Percentiles rank a stretch among this genome's conserved stretches.
Evolutionary conservation across 169 alveolate species (phyloP).

Genomic region (Plasmodium gonderi): DNA sequence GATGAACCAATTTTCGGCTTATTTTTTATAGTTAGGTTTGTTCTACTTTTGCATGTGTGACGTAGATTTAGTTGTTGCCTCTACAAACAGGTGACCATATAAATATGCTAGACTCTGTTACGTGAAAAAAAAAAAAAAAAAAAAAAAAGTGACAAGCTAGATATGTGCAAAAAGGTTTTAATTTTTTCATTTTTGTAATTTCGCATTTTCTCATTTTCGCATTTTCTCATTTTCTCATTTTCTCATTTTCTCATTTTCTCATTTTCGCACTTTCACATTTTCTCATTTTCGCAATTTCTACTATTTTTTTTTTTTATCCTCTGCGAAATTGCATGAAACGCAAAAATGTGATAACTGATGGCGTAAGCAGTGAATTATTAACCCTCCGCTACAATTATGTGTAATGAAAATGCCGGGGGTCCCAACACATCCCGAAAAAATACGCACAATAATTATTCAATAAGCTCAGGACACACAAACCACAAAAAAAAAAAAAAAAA

Average conservation of each 20-base stretch:
- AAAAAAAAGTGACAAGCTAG: conserved; percentile 4
- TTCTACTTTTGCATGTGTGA: neutral
- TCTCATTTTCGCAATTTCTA: neutral
- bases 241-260: neutral
- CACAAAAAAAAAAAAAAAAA: neutral
- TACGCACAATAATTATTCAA: neutral
- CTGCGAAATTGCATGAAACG: neutral
- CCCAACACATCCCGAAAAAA: neutral
- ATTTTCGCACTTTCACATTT: neutral
- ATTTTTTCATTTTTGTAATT: neutral
- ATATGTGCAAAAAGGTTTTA: neutral
- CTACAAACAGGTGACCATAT: neutral
- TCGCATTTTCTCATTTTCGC: neutral
- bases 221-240: neutral
- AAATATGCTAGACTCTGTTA: conserved; percentile 52
- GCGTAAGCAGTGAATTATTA: neutral
- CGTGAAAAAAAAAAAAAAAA: neutral
- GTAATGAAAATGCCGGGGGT: too few species aligned
- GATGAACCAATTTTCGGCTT: neutral
- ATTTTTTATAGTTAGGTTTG: neutral
- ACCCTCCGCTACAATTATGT: neutral
- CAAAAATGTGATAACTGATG: neutral
- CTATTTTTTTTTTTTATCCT: neutral
- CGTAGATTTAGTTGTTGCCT: neutral
- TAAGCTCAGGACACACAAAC: neutral